Percentiles rank a stretch among this genome's conserved stretches.
phyloP scores from a whole-genome alignment of 2,329 filamentous ascomycete species.

The Aspergillus sp. region DNA sequence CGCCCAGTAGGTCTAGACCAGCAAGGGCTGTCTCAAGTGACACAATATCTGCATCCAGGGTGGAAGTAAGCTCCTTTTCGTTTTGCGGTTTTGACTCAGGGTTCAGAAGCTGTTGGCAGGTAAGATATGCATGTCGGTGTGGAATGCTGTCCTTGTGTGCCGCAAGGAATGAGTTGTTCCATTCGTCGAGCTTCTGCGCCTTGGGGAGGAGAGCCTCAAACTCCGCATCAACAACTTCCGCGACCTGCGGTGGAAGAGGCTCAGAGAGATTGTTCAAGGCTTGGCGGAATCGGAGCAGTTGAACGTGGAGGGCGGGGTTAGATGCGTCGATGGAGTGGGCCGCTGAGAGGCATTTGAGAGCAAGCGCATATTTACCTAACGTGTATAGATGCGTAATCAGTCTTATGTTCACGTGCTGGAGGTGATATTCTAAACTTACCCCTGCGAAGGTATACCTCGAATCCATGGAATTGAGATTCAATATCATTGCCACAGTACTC shows the following conservation, averaged over 20 bases:
- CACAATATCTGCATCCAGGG: conserved; percentile 53
- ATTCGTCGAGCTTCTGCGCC: conserved; percentile 57
- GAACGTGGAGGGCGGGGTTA: conserved; percentile 73
- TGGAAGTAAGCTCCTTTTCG: conserved; percentile 63
- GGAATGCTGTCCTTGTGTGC: conserved; percentile 62
- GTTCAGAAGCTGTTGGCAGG: conserved; percentile 59
- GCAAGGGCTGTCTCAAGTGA: conserved; percentile 58
- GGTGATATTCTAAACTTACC: conserved; percentile 56
- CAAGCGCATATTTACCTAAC: conserved; percentile 80
- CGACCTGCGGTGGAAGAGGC: conserved; percentile 64
- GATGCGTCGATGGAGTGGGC: conserved; percentile 67
- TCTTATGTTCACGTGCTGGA: conserved; percentile 11
- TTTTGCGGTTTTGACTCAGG: conserved; percentile 55
- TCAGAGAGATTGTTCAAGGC: conserved; percentile 57
- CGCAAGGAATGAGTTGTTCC: conserved; percentile 66
- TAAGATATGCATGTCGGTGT: conserved; percentile 65
- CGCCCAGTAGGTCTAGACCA: conserved; percentile 52
- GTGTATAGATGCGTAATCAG: conserved; percentile 21
- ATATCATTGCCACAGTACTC: conserved; percentile 79
- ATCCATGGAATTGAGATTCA: conserved; percentile 79
- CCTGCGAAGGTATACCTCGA: conserved; percentile 83
- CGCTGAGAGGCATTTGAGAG: conserved; percentile 79
- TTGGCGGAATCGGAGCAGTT: conserved; percentile 68
- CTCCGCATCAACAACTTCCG: conserved; percentile 67
- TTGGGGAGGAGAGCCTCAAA: conserved; percentile 63